Evolutionary conservation across 2,329 filamentous ascomycete genomes (phyloP), one percentile per base, ranked within the genome.

Genomic region (Microascus cirrosus): DNA sequence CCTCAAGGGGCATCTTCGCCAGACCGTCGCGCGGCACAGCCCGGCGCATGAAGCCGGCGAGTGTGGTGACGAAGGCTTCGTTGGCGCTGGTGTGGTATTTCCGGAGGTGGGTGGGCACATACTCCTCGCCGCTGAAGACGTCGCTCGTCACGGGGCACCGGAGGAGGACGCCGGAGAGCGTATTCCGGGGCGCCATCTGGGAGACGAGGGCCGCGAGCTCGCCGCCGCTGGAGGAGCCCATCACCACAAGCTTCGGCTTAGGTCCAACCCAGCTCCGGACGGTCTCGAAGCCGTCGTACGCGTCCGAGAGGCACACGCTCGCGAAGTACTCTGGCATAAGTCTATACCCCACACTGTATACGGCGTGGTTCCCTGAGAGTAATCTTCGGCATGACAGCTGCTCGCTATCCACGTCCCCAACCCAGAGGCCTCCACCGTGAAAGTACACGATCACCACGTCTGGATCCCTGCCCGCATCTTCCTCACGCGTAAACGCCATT

Each of bases 321-420:
- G 74, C 74, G 2, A 69, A 64, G 62, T 70, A 64, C 28, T 67
- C 61, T 0, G 75, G 76, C 62, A 77, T 68, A 7, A 79, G 69
- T 3, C 77, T 69, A 64, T 80, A 79, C 15, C 71, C 71, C 35
- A 78, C 65, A 0, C 76, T 78, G 63, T 74, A 77, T 32, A 79
- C 66, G 2, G 62, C 63, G 15, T 68, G 62, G 39, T 63, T 61
- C 10, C 60, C 59, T 58, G 7, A 68, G 59, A 8, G 61, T 24
- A 79, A 69, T 28, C 69, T 71, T 0, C 76, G 70, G 62, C 75
- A 78, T 1, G 74, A 72, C 1, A 78, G 65, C 53, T 80, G 76
- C 62, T 80, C 77, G 60, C 72, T 77, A 60, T 78, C 74, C 2
- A 74, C 72, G 57, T 77, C 74, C 12, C 77, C 77, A 35, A 79